Conservation (phyloP, 83 land plant genomes). For the Isoetes engelmannii region DNA sequence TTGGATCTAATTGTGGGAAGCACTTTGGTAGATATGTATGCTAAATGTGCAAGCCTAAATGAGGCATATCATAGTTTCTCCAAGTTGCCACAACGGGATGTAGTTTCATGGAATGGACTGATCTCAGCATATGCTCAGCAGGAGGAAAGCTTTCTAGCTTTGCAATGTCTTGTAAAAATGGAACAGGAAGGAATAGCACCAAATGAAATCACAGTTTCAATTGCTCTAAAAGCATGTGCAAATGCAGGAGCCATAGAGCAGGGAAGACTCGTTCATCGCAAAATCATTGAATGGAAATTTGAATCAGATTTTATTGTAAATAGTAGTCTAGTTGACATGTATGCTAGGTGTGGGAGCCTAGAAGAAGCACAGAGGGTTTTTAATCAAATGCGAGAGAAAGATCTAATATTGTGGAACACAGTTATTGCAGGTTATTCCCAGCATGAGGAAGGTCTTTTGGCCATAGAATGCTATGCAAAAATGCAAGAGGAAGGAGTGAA, state of each 20-base stretch:
- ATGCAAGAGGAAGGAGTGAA: constrained; percentile 20
- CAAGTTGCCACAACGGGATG: constrained; percentile 36
- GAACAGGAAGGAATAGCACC: constrained; percentile 14
- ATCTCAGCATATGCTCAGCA: constrained; percentile 36
- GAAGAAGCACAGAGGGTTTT: constrained; percentile 30
- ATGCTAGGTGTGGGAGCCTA: constrained; percentile 49
- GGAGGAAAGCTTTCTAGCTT: constrained; percentile 24
- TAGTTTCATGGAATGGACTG: constrained; percentile 38
- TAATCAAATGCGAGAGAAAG: constrained; percentile 24
- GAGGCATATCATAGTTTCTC: constrained; percentile 25
- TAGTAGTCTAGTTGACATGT: constrained; percentile 40
- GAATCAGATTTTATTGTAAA: constrained; percentile 23
- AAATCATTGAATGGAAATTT: constrained; percentile 28
- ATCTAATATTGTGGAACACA: constrained; percentile 3
- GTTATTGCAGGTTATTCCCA: constrained; percentile 37
- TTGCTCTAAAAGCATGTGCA: constrained; percentile 29
- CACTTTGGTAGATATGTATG: constrained; percentile 48
- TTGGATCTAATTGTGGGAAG: constrained; percentile 30
- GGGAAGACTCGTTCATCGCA: constrained; percentile 31
- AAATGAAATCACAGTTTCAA: constrained; percentile 39
- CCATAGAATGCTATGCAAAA: constrained; percentile 20
- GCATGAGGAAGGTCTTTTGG: constrained; percentile 26
- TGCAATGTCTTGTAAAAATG: constrained; percentile 30
- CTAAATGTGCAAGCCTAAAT: constrained; percentile 31
- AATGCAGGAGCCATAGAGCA: constrained; percentile 25